Percentiles rank a stretch among this genome's conserved stretches.
Conservation (phyloP, 148 eudicot species). For the Polygonum aviculare region DNA sequence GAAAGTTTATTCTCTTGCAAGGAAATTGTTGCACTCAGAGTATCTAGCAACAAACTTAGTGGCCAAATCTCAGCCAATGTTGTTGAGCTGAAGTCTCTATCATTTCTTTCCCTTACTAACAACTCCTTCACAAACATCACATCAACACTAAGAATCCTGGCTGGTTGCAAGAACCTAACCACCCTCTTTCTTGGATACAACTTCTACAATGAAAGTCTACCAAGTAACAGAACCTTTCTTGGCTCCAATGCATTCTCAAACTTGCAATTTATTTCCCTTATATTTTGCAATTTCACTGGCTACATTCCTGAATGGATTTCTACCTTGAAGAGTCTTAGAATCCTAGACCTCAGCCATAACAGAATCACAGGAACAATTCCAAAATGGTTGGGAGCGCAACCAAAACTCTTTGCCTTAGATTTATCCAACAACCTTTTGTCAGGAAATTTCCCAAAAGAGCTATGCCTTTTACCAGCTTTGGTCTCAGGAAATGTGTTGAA, state of each 20-base stretch:
- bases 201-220: constrained; percentile 49
- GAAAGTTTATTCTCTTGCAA: constrained; percentile 57
- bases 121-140: constrained; percentile 63
- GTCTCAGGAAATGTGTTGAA: constrained; percentile 27
- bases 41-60: constrained; percentile 41
- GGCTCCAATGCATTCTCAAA: constrained; percentile 38
- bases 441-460: constrained; percentile 45
- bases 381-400: constrained; percentile 49
- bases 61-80: constrained; percentile 56
- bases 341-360: constrained; percentile 58
- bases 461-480: constrained; percentile 37
- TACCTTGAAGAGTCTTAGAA: constrained; percentile 46
- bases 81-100: constrained; percentile 37
- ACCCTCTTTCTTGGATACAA: constrained; percentile 49
- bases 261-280: constrained; percentile 58
- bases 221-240: constrained; percentile 28
- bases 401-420: constrained; percentile 66
- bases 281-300: constrained; percentile 59
- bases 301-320: constrained; percentile 55
- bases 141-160: constrained; percentile 39
- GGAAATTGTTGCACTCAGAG: constrained; percentile 57
- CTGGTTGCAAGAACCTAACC: constrained; percentile 52
- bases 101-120: constrained; percentile 68
- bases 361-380: constrained; percentile 54
- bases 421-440: constrained; percentile 46